phyloP scores from a whole-genome alignment of 805 yeast species.

The Priceomyces castillae region DNA sequence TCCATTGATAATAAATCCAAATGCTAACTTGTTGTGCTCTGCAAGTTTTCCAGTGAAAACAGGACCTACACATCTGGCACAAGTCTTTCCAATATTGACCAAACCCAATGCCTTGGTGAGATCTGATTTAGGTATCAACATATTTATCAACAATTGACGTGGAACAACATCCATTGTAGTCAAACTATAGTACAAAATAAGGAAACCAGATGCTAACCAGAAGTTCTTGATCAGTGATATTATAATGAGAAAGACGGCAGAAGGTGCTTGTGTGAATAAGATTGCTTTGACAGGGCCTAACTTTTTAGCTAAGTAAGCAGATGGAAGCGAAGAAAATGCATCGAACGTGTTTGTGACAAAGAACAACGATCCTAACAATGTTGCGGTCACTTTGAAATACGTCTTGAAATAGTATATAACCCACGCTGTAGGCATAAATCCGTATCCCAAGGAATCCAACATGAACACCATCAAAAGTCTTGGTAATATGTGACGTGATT shows the following conservation, averaged over 20 bases:
- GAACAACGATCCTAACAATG: constrained; percentile 64
- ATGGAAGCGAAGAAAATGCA: constrained; percentile 71
- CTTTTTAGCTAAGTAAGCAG: constrained; percentile 62
- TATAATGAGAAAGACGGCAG: constrained; percentile 59
- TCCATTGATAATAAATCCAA: constrained; percentile 54
- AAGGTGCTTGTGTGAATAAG: constrained; percentile 71
- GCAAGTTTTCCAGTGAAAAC: constrained; percentile 75
- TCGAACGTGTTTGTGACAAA: constrained; percentile 61
- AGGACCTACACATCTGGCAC: constrained; percentile 83
- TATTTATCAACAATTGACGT: constrained; percentile 73
- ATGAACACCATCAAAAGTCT: constrained; percentile 62
- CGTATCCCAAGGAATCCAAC: constrained; percentile 84
- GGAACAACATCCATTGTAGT: constrained; percentile 91
- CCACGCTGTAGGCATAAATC: constrained; percentile 90
- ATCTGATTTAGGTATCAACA: constrained; percentile 60
- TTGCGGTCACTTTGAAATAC: constrained; percentile 51
- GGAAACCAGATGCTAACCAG: constrained; percentile 48
- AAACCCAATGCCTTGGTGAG: constrained; percentile 78
- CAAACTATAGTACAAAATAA: constrained; percentile 58
- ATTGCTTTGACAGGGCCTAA: constrained; percentile 82
- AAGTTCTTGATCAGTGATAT: constrained; percentile 24
- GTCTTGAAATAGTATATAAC: constrained; percentile 73
- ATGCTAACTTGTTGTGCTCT: constrained; percentile 40
- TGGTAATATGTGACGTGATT: constrained; percentile 34
- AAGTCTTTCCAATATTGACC: constrained; percentile 82